phyloP scores from a whole-genome alignment of 805 yeast genomes.

The Candida saitoana region DNA sequence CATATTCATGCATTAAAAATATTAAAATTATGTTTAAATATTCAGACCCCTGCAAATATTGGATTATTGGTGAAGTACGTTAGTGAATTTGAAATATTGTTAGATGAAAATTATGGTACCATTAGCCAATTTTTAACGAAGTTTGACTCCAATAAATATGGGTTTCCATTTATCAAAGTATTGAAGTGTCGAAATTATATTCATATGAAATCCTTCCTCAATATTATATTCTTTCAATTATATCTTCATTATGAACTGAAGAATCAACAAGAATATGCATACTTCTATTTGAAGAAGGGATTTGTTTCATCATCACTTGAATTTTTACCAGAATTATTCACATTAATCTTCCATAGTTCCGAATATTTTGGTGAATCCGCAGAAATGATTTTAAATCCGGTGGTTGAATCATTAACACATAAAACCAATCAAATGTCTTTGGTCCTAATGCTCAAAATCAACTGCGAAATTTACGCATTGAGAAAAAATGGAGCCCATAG shows the following conservation, averaged over 20 bases:
- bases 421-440: slow-evolving; percentile 25
- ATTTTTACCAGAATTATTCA: slow-evolving; percentile 27
- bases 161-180: slow-evolving; percentile 19
- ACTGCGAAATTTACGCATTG: slow-evolving; percentile 19
- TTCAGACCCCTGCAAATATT: slow-evolving; percentile 17
- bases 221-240: slow-evolving; percentile 30
- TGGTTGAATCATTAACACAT: slow-evolving; percentile 22
- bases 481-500: slow-evolving; percentile 19
- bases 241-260: slow-evolving; percentile 37
- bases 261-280: slow-evolving; percentile 24
- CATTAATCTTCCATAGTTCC: slow-evolving; percentile 27
- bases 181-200: slow-evolving; percentile 26
- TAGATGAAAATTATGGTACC: slow-evolving; percentile 28
- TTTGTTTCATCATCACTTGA: slow-evolving; percentile 23
- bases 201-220: slow-evolving; percentile 23
- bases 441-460: slow-evolving; percentile 21
- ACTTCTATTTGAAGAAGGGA: slow-evolving; percentile 30
- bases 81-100: slow-evolving; percentile 31
- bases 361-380: slow-evolving; percentile 40
- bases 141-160: slow-evolving; percentile 12
- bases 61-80: slow-evolving; percentile 19
- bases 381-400: slow-evolving; percentile 41
- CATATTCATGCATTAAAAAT: slow-evolving; percentile 26
- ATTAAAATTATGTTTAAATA: slow-evolving; percentile 16
- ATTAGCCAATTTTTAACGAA: slow-evolving; percentile 16